phyloP scores from a whole-genome alignment of 176 grass and related monocot genomes.

The Triticum dicoccoides region DNA sequence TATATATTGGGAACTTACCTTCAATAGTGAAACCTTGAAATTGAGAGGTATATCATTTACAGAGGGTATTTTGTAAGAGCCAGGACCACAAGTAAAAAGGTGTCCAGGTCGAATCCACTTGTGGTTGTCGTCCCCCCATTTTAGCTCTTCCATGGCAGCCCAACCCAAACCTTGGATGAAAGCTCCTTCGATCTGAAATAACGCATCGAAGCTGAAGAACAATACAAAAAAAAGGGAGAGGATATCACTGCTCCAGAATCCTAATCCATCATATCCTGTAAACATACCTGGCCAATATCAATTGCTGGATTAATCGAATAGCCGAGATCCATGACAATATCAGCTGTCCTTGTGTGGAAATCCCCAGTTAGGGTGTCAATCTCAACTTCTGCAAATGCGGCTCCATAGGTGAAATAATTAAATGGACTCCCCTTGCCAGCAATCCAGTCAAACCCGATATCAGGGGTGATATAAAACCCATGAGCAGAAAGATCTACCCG shows the following conservation, averaged over 20 bases:
- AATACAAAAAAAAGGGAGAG: neutral
- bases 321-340: slow-evolving; percentile 91
- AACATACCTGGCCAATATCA: slow-evolving; percentile 85
- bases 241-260: neutral
- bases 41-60: slow-evolving; percentile 92
- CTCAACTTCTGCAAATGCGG: slow-evolving; percentile 98
- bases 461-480: slow-evolving; percentile 89
- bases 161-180: slow-evolving; percentile 97
- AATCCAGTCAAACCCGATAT: slow-evolving; percentile 70
- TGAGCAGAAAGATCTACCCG: slow-evolving; percentile 89
- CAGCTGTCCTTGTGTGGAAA: slow-evolving; percentile 79
- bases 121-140: slow-evolving; percentile 93
- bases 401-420: slow-evolving; percentile 90
- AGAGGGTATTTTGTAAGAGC: slow-evolving; percentile 92
- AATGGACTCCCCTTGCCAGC: slow-evolving; percentile 81
- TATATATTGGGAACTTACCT: slow-evolving; percentile 43
- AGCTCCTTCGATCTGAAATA: slow-evolving; percentile 92
- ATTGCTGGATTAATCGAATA: slow-evolving; percentile 97
- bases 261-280: neutral
- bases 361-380: slow-evolving; percentile 94
- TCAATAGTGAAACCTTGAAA: slow-evolving; percentile 87
- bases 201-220: slow-evolving; percentile 6
- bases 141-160: slow-evolving; percentile 89
- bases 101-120: slow-evolving; percentile 89
- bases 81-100: slow-evolving; percentile 86